A percentile compares a stretch with the other conserved stretches of the same genome.
Evolutionary conservation across 176 grass and related monocot genomes (phyloP).

Genomic region (Paspalum notatum): DNA sequence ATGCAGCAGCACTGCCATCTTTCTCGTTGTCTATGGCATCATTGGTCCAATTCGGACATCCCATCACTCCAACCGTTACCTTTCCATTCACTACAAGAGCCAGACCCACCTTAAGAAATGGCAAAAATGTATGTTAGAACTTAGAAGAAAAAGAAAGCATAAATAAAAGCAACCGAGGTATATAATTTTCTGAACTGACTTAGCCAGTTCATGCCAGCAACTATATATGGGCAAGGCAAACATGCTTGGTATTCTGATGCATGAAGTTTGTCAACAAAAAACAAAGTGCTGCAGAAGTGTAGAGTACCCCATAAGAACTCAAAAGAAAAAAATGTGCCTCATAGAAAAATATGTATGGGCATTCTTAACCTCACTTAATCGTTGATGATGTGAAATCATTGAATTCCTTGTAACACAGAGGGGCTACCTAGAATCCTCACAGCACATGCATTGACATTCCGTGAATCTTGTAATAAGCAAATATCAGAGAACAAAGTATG

Average conservation of each 20-base stretch:
- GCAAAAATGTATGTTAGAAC: conserved; percentile 37
- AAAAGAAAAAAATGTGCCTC: neutral
- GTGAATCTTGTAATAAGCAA: neutral
- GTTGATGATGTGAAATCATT: conserved; percentile 4
- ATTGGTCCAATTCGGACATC: conserved; percentile 85
- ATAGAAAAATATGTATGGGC: neutral
- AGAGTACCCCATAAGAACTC: neutral
- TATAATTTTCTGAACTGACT: neutral
- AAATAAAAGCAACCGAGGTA: conserved; percentile 8
- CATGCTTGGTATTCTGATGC: conserved; percentile 26
- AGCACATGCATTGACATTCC: neutral
- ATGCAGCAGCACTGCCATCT: conserved; percentile 31
- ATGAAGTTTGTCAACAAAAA: conserved; percentile 28
- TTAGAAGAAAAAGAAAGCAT: conserved; percentile 8
- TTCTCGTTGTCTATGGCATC: conserved; percentile 27
- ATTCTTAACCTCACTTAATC: conserved; percentile 17
- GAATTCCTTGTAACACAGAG: conserved; percentile 14
- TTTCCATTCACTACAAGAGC: conserved; percentile 87
- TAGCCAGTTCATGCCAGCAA: neutral
- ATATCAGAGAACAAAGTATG: neutral
- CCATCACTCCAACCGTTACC: conserved; percentile 79
- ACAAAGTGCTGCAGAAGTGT: neutral
- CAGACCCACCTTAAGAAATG: conserved; percentile 75
- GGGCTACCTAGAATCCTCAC: conserved; percentile 10
- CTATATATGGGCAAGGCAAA: neutral